Evolutionary conservation across 2,329 filamentous ascomycete genomes (phyloP).

Genomic region (Xylogone sp.): DNA sequence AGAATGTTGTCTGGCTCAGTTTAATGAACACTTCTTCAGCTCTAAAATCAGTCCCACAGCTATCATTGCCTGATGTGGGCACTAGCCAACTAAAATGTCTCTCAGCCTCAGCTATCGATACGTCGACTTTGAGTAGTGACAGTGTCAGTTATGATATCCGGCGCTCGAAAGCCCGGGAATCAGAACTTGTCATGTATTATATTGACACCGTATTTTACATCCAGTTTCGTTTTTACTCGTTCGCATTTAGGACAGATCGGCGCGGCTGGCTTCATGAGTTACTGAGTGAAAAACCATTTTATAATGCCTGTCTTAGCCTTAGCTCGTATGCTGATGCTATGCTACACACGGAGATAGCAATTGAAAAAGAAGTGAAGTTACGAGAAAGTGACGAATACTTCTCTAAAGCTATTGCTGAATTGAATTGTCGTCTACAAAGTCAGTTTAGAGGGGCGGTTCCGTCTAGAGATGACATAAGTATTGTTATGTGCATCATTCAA

Average conservation of each 20-base stretch:
- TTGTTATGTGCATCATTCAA: slow-evolving; percentile 3
- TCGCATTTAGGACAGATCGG: background rate
- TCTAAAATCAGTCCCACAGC: background rate
- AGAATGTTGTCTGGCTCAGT: too few relatives aligned
- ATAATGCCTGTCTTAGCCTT: slow-evolving; percentile 1
- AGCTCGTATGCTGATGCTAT: slow-evolving; percentile 1
- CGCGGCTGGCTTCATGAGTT: slow-evolving; percentile 1
- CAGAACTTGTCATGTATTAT: slow-evolving; percentile 1
- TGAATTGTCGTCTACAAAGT: background rate
- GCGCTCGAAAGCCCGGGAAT: background rate
- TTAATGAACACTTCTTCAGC: background rate
- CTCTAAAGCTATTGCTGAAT: too few relatives aligned
- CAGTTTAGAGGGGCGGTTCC: background rate
- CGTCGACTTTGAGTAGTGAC: background rate
- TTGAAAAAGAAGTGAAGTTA: background rate
- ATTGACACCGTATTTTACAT: background rate
- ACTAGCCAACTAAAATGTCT: too few relatives aligned
- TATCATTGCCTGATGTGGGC: background rate
- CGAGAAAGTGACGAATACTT: too few relatives aligned
- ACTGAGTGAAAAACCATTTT: slow-evolving; percentile 1
- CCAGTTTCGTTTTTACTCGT: slow-evolving; percentile 1
- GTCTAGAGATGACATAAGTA: background rate
- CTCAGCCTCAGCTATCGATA: background rate
- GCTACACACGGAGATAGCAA: background rate
- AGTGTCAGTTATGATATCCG: background rate